Evolutionary conservation across 1,139 yeast genomes (phyloP).

Genomic region (Schwanniomyces etchellsii): DNA sequence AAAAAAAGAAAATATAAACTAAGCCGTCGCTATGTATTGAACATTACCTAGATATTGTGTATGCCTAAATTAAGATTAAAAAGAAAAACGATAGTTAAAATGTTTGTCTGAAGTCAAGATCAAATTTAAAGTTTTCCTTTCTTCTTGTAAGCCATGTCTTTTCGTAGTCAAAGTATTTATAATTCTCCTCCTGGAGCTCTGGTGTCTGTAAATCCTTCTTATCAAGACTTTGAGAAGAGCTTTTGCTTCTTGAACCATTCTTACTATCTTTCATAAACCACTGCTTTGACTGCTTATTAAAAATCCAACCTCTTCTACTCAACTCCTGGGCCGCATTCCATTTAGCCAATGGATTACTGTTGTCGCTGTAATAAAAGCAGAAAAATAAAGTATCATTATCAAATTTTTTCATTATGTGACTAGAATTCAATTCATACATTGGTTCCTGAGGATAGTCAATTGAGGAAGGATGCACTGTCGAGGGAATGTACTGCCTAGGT

Average conservation of each 20-base stretch:
- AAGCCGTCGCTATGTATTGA: too few species aligned
- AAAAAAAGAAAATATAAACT: too few species aligned
- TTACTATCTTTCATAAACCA: slow-evolving; percentile 70
- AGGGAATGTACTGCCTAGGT: slow-evolving; percentile 78
- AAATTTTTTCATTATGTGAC: slow-evolving; percentile 58
- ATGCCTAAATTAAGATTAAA: too few species aligned
- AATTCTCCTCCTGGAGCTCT: slow-evolving; percentile 27
- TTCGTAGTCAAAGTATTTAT: slow-evolving; percentile 86
- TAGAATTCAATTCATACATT: slow-evolving; percentile 49
- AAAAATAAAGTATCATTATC: slow-evolving; percentile 88
- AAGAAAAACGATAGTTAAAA: too few species aligned
- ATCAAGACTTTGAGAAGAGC: slow-evolving; percentile 23
- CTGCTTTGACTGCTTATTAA: slow-evolving; percentile 67
- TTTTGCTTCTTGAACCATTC: slow-evolving; percentile 33
- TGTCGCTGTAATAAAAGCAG: slow-evolving; percentile 74
- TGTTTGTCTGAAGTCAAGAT: slow-evolving; percentile 14
- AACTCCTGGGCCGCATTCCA: slow-evolving; percentile 83
- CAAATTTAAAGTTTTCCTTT: slow-evolving; percentile 55
- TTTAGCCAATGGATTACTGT: slow-evolving; percentile 42
- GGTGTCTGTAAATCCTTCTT: slow-evolving; percentile 16
- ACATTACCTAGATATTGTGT: too few species aligned
- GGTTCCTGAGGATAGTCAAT: slow-evolving; percentile 93
- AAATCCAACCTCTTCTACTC: slow-evolving; percentile 80
- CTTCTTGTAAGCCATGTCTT: slow-evolving; percentile 86
- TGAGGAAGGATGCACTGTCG: slow-evolving; percentile 83